Percentiles rank a stretch among this genome's conserved stretches.
Conservation (phyloP, 139 green algal genomes). For the Coelastrella sp. region DNA sequence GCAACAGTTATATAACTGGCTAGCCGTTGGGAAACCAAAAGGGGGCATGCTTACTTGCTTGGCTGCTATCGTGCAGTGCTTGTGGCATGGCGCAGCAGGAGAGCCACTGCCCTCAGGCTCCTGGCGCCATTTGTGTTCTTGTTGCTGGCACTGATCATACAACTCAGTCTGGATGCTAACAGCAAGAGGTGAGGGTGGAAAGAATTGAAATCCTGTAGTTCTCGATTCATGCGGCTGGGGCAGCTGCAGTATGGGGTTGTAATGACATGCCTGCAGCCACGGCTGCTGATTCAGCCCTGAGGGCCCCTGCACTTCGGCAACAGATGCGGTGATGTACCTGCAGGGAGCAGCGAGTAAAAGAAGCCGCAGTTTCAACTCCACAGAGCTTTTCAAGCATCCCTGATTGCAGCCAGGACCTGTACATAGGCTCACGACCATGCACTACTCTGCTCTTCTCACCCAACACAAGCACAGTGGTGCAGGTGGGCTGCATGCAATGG, state of each 20-base stretch:
- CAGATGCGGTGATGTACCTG: background rate
- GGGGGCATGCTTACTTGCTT: background rate
- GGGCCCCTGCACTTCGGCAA: background rate
- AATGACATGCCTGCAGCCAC: too few relatives aligned
- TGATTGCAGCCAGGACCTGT: conserved; percentile 72
- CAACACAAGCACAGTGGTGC: conserved; percentile 49
- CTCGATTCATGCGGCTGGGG: background rate
- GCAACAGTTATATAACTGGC: background rate
- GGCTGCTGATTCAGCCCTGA: background rate
- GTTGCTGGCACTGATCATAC: conserved; percentile 82
- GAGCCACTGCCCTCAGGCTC: conserved; percentile 79
- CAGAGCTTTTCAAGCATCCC: conserved; percentile 61
- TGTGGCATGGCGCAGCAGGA: conserved; percentile 78
- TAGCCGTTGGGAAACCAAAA: background rate
- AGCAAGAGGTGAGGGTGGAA: conserved; percentile 40
- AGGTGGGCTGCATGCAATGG: background rate
- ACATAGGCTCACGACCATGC: conserved; percentile 70
- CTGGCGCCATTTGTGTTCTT: conserved; percentile 89
- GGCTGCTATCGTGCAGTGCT: conserved; percentile 48
- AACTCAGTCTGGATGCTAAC: conserved; percentile 67
- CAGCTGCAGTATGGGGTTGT: background rate
- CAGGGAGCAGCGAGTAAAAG: conserved; percentile 21
- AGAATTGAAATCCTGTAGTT: background rate
- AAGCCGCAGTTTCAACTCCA: background rate
- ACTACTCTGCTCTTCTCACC: conserved; percentile 80